A percentile compares a stretch with the other conserved stretches of the same genome.
These are phyloP conservation scores for Trifolium fragiferum DNA, from an alignment of 306 rosid species.

Conservation along the genomic window DNA sequence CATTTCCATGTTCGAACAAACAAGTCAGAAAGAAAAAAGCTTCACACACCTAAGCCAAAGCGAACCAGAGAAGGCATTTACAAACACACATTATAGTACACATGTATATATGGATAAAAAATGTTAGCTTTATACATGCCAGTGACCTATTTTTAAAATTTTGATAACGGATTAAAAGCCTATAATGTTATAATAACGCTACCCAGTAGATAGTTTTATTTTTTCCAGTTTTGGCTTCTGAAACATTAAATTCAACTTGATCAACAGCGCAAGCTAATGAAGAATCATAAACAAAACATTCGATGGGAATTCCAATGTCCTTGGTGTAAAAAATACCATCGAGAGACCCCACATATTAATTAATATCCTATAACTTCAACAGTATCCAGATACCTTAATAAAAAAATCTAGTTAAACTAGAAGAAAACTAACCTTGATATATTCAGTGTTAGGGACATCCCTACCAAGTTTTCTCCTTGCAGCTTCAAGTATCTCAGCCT, in stretches of 20 bases:
- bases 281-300: not conserved
- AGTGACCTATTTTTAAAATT: not conserved
- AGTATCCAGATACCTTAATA: not conserved
- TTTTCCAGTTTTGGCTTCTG: conserved; percentile 3
- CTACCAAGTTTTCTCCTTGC: conserved; percentile 65
- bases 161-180: conserved; percentile 3
- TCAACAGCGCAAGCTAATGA: not conserved
- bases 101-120: conserved; percentile 3
- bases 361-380: conserved; percentile 1
- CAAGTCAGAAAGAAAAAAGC: not conserved
- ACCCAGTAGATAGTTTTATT: not conserved
- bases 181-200: not conserved
- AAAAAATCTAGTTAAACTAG: not conserved
- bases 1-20: conserved; percentile 7
- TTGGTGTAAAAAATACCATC: not conserved
- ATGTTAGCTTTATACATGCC: not conserved
- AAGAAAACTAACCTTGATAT: conserved; percentile 66
- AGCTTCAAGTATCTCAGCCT: conserved; percentile 72
- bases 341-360: not conserved
- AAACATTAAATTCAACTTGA: conserved; percentile 27
- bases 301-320: not conserved
- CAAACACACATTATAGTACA: not conserved
- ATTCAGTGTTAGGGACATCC: conserved; percentile 67
- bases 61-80: conserved; percentile 3
- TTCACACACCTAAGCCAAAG: not conserved